A percentile compares a stretch with the other conserved stretches of the same genome.
These are phyloP conservation scores for Cladophialophora yegresii DNA, from an alignment of 2,329 filamentous ascomycete species.

Conservation along the genomic window DNA sequence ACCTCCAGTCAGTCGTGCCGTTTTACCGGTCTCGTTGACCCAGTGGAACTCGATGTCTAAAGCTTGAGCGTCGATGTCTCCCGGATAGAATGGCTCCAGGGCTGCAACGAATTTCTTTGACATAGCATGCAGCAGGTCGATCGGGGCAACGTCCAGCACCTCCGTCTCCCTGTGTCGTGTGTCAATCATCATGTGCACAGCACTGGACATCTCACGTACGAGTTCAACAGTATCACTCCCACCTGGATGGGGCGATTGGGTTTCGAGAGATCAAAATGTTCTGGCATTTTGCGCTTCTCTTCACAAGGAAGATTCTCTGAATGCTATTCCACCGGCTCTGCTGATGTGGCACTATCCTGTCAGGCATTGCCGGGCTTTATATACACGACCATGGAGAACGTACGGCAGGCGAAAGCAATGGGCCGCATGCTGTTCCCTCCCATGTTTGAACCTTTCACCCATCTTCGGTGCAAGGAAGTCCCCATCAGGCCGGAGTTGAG, in stretches of 20 bases:
- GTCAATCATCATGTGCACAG: background rate
- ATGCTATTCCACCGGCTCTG: background rate
- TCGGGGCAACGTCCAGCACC: slow-evolving; percentile 40
- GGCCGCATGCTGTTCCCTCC: background rate
- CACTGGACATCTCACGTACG: slow-evolving; percentile 3
- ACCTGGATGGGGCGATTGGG: slow-evolving; percentile 24
- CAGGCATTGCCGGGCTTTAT: background rate
- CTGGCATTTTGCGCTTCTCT: slow-evolving; percentile 11
- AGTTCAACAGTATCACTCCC: slow-evolving; percentile 21
- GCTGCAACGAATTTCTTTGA: slow-evolving; percentile 31
- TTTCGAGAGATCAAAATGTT: slow-evolving; percentile 21
- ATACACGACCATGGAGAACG: background rate
- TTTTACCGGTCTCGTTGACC: slow-evolving; percentile 37
- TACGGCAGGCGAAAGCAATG: background rate
- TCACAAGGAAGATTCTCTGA: background rate
- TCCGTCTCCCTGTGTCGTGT: slow-evolving; percentile 26
- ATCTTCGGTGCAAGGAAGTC: background rate
- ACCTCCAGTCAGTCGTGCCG: slow-evolving; percentile 24
- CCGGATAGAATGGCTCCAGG: slow-evolving; percentile 19
- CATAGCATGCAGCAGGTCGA: slow-evolving; percentile 39
- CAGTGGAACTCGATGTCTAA: slow-evolving; percentile 41
- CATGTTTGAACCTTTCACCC: background rate
- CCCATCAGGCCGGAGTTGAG: background rate
- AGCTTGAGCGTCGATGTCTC: slow-evolving; percentile 14
- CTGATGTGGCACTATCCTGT: background rate